Evolutionary conservation across 2,329 filamentous ascomycete genomes (phyloP), one percentile per base, ranked within the genome.

Genomic region (Colletotrichum destructivum): DNA sequence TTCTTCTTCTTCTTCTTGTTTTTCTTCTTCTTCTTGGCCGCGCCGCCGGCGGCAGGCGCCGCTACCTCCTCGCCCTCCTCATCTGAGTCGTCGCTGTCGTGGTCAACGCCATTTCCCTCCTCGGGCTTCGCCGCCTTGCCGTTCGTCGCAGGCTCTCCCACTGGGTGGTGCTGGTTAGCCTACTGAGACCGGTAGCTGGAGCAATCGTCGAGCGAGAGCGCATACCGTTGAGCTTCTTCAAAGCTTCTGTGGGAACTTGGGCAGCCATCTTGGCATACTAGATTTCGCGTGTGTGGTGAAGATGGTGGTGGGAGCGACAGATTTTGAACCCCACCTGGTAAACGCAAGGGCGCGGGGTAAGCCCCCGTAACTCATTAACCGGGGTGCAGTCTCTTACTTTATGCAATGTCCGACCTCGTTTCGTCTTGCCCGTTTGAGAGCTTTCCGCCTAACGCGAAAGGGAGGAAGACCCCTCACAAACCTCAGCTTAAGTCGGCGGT

Each of bases 21-120:
- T 87, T 91, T 94, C 88, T 94, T 94, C 87, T 95, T 96, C 85
- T 95, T 94, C 81, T 93, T 92, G 59, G 80, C 80, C 52, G 78
- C 80, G 62, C 79, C 82, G 38, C 82, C 84, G 8, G 80, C 80
- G 16, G 79, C 78, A 11, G 78, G 78, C 12, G 71, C 77, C 60
- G 80, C 78, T 64, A 66, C 67, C 59, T 74, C 84, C 23, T 87
- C 87, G 4, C 84, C 85, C 12, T 88, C 87, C 60, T 88, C 87
- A 35, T 86, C 87, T n/a, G 85, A 87, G 66, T 88, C 86, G 69
- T 86, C 86, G 73, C 82, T 83, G 54, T 86, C 85, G 71, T 82
- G 78, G 23, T 82, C 81, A 46, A 79, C 78, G 52, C 79, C 79
- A 60, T 80, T 77, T 66, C 78, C 81, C 70, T 80, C 80, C 56